Evolutionary conservation across 768 basidiomycete genomes (phyloP), one percentile per base, ranked within the genome.

Genomic region (Tricholoma sp.): DNA sequence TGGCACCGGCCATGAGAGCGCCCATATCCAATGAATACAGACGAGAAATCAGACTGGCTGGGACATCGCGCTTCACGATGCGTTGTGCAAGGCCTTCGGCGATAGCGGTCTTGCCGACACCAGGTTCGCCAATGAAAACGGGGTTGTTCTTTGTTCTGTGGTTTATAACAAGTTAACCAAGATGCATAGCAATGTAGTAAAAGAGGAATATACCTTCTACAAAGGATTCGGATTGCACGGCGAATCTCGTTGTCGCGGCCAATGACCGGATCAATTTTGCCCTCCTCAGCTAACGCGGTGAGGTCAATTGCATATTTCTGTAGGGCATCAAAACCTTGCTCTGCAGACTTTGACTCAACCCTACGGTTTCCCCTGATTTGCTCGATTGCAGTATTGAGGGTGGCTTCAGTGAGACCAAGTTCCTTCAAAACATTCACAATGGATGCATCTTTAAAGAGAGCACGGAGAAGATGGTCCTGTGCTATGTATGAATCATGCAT

Each of bases 81-180:
- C 96, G 85, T 68, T 96, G 95, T 0, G 96, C 95, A 5, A 99
- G 85, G 39, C 94, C 94, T 77, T 99, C 96, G 5, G 87, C 93
- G 54, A 98, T 91, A 21, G 93, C 85, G 0, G 95, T 97, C 75
- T 99, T 99, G 4, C 96, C 96, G 21, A 96, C 94, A 70, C 96
- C 90, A 49, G 90, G 91, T 72, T 92, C 93, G 59, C 94, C 95
- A 63, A 98, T 93, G 22, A 98, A 84, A 39, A 97, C 92, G n/a
- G 96, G 94, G 65, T 96, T 97, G 67, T 94, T 95, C 72, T 98
- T 98, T 2, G 94, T 97, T 67, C 95, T 89, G 55, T 12, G 31
- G 19, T 19, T 37, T 22, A 22, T 37, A 50, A 57, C 39, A 14
- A 9, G 35, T 47, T 57, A 29, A 52, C 43, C 39, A 22, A 39